A percentile compares a stretch with the other conserved stretches of the same genome.
Conservation (phyloP, 1,284 basidiomycete genomes). For the Leccinum cinnamomeum region DNA sequence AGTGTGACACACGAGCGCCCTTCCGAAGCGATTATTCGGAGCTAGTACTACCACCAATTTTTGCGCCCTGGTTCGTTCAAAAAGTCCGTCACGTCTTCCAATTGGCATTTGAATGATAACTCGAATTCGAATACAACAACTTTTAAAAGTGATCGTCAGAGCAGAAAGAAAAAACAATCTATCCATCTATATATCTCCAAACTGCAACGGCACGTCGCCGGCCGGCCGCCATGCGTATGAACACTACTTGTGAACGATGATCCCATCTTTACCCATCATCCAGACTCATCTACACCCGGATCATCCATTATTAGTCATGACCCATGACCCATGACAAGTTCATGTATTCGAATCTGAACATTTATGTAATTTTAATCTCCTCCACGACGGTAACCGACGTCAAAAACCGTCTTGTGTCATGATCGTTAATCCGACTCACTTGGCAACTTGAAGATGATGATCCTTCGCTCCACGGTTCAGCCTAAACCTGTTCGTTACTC, state of each 20-base stretch:
- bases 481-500: neutral
- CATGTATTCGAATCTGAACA: neutral
- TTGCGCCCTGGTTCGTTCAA: too few relatives aligned
- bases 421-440: neutral
- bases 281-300: neutral
- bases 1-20: too few relatives aligned
- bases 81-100: too few relatives aligned
- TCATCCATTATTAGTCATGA: neutral
- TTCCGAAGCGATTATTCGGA: too few relatives aligned
- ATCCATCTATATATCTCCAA: neutral
- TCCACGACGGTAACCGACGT: neutral
- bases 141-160: too few relatives aligned
- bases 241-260: neutral
- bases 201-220: neutral
- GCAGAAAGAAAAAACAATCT: too few relatives aligned
- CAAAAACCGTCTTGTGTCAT: neutral
- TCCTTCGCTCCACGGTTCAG: neutral
- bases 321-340: neutral
- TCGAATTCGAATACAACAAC: too few relatives aligned
- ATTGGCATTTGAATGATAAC: too few relatives aligned
- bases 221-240: neutral
- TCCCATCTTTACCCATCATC: neutral
- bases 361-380: neutral
- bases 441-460: too few relatives aligned
- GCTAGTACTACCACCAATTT: too few relatives aligned